Base-by-base conservation (phyloP, 768 basidiomycete genomes). In the Psilocybe azurescens region DNA sequence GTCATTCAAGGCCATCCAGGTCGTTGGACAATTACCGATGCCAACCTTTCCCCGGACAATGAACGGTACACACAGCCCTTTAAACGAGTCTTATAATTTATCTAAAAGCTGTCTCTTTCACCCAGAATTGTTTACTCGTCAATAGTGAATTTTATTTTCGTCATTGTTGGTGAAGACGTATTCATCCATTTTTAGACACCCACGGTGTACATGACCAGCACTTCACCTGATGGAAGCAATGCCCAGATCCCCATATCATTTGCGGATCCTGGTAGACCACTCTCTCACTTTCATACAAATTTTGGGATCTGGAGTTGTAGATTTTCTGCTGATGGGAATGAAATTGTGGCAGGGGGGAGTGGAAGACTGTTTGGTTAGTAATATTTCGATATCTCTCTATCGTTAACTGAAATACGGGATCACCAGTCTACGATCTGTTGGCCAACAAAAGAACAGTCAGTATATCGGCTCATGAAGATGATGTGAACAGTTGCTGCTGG, bases 401-500 rank as follows among this genome's bases (percentile, higher is more conserved):
- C 18, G 62, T 55, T 20, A 59, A 24, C 33, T 59, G 5, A 36
- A 41, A 36, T 53, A 18, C 14, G 24, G 20, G 29, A 60, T 44
- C 4, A 41, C 41, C 67, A 95, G 95, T 99, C 2, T 99, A 98
- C 70, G 97, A 99, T 76, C 84, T 99, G 49, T 75, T 94, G 62
- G 87, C 90, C 4, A 83, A 93, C 67, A 80, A 83, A 64, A 83
- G 94, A 62, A 90, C 90, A 0, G 89, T 98, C 29, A 91, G 89
- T 68, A 95, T 99, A 16, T 66, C 75, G n/a, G 97, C 94, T 0
- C 97, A 99, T 70, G 72, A 76, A 1, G 90, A 94, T 71, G 97
- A 99, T 72, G 91, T 98, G 46, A 99, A 99, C 69, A 93, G 94
- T 70, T 88, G 95, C 76, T 95, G 93, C 71, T 99, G 96, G 89